Conservation (phyloP, 2,329 filamentous ascomycete species). For the Dryadomyces quercus-mongolicae region DNA sequence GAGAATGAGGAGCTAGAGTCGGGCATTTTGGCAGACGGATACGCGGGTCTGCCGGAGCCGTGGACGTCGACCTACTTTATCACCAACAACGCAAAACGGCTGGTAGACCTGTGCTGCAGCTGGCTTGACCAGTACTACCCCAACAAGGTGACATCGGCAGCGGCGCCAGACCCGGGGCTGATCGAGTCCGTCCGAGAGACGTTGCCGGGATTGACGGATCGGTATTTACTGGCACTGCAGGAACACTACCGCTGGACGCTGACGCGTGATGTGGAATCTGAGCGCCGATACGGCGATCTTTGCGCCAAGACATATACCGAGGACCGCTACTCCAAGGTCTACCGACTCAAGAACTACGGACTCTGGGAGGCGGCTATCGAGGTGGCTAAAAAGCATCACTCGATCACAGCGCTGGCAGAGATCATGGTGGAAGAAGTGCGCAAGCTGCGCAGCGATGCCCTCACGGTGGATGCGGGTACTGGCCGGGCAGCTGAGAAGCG, state of each 20-base stretch:
- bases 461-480: constrained; percentile 21
- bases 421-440: constrained; percentile 43
- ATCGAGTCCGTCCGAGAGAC: constrained; percentile 34
- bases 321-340: constrained; percentile 39
- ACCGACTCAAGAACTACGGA: constrained; percentile 39
- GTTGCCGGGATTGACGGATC: constrained; percentile 39
- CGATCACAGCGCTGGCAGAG: constrained; percentile 41
- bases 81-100: constrained; percentile 48
- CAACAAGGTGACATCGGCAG: constrained; percentile 9
- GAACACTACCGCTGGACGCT: constrained; percentile 40
- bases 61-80: constrained; percentile 69
- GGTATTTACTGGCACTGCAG: constrained; percentile 40
- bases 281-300: constrained; percentile 28
- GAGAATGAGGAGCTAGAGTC: constrained; percentile 51
- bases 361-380: constrained; percentile 46
- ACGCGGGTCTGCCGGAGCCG: constrained; percentile 60
- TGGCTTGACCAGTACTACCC: constrained; percentile 38
- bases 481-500: constrained; percentile 26
- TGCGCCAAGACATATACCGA: constrained; percentile 35
- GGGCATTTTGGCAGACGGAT: constrained; percentile 51
- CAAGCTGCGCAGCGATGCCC: constrained; percentile 22
- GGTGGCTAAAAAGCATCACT: constrained; percentile 46
- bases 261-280: constrained; percentile 29
- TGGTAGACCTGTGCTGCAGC: constrained; percentile 43
- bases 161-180: constrained; percentile 21